Conservation (phyloP, 2,329 filamentous ascomycete genomes). For the Talaromyces sp. region DNA sequence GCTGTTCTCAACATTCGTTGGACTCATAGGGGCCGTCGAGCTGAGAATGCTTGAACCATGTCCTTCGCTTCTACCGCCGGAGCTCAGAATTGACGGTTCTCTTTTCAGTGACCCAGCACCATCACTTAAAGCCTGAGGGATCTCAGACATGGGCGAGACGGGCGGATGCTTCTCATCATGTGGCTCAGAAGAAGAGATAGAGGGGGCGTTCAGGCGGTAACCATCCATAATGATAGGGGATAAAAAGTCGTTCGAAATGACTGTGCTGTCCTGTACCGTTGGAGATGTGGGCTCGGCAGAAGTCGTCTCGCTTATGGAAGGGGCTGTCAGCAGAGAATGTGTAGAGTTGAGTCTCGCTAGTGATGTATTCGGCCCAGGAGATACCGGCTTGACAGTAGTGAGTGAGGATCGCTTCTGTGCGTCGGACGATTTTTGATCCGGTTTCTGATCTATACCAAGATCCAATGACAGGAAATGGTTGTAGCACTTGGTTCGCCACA, state of each 20-base stretch:
- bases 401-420: constrained; percentile 10
- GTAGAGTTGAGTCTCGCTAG: constrained; percentile 19
- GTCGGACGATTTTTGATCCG: constrained; percentile 45
- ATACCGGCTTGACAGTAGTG: constrained; percentile 16
- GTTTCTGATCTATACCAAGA: constrained; percentile 66
- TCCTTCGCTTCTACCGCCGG: constrained; percentile 35
- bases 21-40: constrained; percentile 35
- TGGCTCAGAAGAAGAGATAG: constrained; percentile 32
- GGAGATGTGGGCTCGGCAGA: constrained; percentile 18
- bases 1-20: constrained; percentile 55
- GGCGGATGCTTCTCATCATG: constrained; percentile 28
- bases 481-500: constrained; percentile 88
- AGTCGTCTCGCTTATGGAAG: constrained; percentile 25
- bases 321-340: constrained; percentile 25
- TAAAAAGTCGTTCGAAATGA: constrained; percentile 23
- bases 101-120: constrained; percentile 30
- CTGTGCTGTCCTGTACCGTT: constrained; percentile 18
- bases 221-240: constrained; percentile 26
- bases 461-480: constrained; percentile 82
- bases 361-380: constrained; percentile 22
- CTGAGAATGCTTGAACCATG: constrained; percentile 33
- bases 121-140: constrained; percentile 22
- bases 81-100: constrained; percentile 39
- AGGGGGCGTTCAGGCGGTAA: constrained; percentile 33
- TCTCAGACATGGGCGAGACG: constrained; percentile 3